These are phyloP conservation scores for Penicillium brasilianum DNA, from an alignment of 2,329 filamentous ascomycete species.

Conservation along the genomic window DNA sequence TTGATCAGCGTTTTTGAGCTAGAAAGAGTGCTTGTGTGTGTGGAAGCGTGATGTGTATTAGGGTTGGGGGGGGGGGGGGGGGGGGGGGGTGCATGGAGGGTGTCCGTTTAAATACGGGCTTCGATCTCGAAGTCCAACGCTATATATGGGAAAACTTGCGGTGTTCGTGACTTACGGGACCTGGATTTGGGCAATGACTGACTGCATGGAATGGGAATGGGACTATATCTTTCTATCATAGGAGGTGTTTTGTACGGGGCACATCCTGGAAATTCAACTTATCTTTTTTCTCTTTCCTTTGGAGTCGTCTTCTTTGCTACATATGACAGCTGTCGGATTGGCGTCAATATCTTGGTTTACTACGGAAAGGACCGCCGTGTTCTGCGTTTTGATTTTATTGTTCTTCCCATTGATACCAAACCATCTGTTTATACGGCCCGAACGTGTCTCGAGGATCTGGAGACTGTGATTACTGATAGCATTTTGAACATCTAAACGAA, in stretches of 20 bases:
- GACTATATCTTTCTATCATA: conserved; percentile 11
- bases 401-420: neutral
- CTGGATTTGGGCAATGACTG: conserved; percentile 15
- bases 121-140: conserved; percentile 16
- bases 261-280: conserved; percentile 8
- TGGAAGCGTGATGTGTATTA: neutral
- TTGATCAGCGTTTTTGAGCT: conserved; percentile 22
- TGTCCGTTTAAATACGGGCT: neutral
- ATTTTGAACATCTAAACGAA: neutral
- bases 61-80: no score
- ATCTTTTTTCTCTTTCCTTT: conserved; percentile 8
- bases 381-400: neutral
- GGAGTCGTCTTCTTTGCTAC: neutral
- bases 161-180: conserved; percentile 13
- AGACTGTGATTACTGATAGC: neutral
- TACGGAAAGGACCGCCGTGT: neutral
- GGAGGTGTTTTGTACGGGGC: conserved; percentile 18
- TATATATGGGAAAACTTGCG: conserved; percentile 23
- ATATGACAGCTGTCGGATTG: neutral
- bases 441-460: neutral
- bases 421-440: neutral
- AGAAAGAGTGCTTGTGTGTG: conserved; percentile 13
- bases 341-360: neutral
- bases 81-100: conserved; percentile 5
- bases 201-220: conserved; percentile 22